phyloP scores from a whole-genome alignment of 805 yeast species.

The Saccharomycopsis sp. region DNA sequence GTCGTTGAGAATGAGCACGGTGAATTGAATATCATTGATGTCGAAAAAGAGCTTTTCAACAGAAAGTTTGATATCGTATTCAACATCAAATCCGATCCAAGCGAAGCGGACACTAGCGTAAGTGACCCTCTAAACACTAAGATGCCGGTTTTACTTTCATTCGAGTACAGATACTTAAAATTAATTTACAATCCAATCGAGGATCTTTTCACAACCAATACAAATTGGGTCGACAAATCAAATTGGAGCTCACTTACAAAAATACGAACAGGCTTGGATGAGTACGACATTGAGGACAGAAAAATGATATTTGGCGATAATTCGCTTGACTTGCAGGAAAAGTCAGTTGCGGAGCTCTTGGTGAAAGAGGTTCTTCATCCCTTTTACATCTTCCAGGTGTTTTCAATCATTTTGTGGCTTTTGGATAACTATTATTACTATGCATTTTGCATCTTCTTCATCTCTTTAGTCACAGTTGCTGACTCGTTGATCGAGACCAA shows the following conservation, averaged over 20 bases:
- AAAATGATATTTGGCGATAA: conserved; percentile 68
- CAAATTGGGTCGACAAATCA: conserved; percentile 70
- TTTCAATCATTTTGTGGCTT: conserved; percentile 85
- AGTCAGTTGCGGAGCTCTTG: conserved; percentile 52
- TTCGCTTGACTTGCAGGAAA: conserved; percentile 66
- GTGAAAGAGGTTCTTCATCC: conserved; percentile 91
- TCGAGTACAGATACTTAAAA: conserved; percentile 76
- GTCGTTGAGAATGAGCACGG: conserved; percentile 93
- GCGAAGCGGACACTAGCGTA: conserved; percentile 24
- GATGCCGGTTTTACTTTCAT: conserved; percentile 59
- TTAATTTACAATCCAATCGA: conserved; percentile 80
- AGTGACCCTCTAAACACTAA: conserved; percentile 22
- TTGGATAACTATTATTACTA: conserved; percentile 89
- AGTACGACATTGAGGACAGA: conserved; percentile 60
- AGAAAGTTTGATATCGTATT: conserved; percentile 66
- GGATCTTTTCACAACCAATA: conserved; percentile 75
- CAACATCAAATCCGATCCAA: conserved; percentile 26
- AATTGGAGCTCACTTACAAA: conserved; percentile 58
- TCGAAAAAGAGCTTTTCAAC: conserved; percentile 55
- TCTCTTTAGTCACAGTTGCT: conserved; percentile 69
- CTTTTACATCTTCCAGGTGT: conserved; percentile 88
- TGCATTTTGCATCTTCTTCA: conserved; percentile 83
- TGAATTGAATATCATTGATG: conserved; percentile 53
- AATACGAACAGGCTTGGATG: conserved; percentile 58
- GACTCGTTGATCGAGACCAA: conserved; percentile 85